phyloP scores from a whole-genome alignment of 2,329 filamentous ascomycete genomes.

The Ceratocystiopsis sp. region DNA sequence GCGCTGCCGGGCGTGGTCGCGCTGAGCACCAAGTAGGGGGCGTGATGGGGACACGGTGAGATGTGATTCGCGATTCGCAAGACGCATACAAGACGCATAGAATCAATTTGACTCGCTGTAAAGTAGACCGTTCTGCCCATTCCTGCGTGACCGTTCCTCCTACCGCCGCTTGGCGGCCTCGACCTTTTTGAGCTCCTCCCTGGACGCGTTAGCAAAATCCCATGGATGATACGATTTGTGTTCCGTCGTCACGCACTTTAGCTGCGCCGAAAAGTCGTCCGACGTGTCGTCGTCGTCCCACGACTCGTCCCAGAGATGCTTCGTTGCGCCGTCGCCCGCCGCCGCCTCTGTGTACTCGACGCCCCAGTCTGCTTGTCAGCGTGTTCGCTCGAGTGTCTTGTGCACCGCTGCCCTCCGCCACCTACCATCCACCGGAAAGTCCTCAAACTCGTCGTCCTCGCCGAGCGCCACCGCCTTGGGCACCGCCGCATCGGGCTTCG shows the following conservation, averaged over 20 bases:
- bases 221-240: background rate
- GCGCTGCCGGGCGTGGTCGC: constrained; percentile 85
- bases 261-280: constrained; percentile 88
- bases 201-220: constrained; percentile 17
- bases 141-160: background rate
- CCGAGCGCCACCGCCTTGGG: constrained; percentile 47
- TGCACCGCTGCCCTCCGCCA: background rate
- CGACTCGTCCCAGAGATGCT: constrained; percentile 95
- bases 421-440: constrained; percentile 90
- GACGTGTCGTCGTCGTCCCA: constrained; percentile 98
- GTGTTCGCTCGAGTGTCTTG: background rate
- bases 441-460: constrained; percentile 98
- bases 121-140: too few species aligned
- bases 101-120: too few species aligned
- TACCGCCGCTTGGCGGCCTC: constrained; percentile 53
- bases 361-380: constrained; percentile 54
- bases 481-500: constrained; percentile 31
- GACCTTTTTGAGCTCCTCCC: constrained; percentile 90
- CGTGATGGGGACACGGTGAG: too few species aligned
- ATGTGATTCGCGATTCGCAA: too few species aligned
- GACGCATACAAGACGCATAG: too few species aligned
- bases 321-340: constrained; percentile 42
- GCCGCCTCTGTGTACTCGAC: constrained; percentile 71
- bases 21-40: constrained; percentile 59
- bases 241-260: constrained; percentile 50